phyloP scores from a whole-genome alignment of 75 land plant species.

The Sequoiadendron giganteum region DNA sequence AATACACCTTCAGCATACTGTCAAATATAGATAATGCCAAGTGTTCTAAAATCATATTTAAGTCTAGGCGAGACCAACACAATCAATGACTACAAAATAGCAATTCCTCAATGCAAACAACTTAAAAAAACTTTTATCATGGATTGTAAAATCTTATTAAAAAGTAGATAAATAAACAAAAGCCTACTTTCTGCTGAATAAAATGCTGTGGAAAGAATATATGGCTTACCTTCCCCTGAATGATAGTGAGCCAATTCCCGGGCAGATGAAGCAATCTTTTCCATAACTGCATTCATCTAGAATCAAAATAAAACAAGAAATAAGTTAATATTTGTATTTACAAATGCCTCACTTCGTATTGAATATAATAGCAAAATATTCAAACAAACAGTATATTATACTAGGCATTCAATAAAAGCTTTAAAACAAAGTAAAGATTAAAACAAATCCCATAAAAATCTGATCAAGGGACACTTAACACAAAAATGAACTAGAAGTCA shows the following conservation, averaged over 20 bases:
- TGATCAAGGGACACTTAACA: neutral
- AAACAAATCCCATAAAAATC: neutral
- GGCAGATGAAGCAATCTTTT: conserved; percentile 85
- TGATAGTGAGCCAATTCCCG: conserved; percentile 92
- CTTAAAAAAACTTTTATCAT: neutral
- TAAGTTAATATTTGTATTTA: neutral
- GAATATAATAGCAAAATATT: neutral
- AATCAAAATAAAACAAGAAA: conserved; percentile 14
- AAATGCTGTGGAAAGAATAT: conserved; percentile 31
- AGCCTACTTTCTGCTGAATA: conserved; percentile 81
- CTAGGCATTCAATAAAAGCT: neutral
- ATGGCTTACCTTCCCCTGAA: conserved; percentile 77
- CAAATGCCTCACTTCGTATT: neutral
- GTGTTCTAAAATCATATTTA: neutral
- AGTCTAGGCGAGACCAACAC: neutral
- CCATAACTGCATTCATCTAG: conserved; percentile 95
- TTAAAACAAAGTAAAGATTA: neutral
- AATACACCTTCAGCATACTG: neutral
- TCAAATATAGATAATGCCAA: neutral
- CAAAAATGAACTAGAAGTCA: neutral
- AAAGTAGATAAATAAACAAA: neutral
- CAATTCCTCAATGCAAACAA: neutral
- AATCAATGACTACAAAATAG: neutral
- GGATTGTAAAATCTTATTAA: neutral
- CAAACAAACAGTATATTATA: neutral